Conservation (phyloP, 192 early-diverging fungal species). For the Haplosporangium gracile region DNA sequence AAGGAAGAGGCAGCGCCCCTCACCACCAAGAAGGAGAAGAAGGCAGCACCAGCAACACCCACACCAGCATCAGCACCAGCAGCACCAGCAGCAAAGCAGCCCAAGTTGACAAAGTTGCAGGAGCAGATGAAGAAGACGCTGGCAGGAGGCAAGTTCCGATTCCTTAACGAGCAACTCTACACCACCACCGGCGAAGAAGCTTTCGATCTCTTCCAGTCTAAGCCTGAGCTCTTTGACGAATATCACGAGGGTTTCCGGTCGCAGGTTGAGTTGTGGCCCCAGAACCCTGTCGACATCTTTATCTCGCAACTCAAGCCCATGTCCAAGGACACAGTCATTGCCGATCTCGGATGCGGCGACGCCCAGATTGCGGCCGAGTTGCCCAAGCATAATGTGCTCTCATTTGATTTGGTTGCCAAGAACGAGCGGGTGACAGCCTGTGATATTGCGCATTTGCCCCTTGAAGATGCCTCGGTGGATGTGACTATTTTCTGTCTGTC, state of each 20-base stretch:
- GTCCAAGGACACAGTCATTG: slow-evolving; percentile 73
- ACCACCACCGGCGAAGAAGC: slow-evolving; percentile 84
- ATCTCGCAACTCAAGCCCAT: slow-evolving; percentile 72
- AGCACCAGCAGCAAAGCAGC: slow-evolving; percentile 24
- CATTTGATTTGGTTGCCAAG: slow-evolving; percentile 90
- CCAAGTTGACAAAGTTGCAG: slow-evolving; percentile 70
- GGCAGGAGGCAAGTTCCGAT: slow-evolving; percentile 82
- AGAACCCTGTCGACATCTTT: slow-evolving; percentile 92
- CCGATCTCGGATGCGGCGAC: slow-evolving; percentile 98
- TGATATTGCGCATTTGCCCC: slow-evolving; percentile 91
- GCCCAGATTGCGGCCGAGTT: slow-evolving; percentile 83
- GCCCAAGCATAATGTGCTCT: slow-evolving; percentile 78
- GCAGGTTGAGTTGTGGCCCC: slow-evolving; percentile 93
- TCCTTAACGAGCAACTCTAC: slow-evolving; percentile 97
- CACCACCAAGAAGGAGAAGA: slow-evolving; percentile 17
- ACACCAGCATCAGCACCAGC: slow-evolving; percentile 4
- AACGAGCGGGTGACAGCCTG: slow-evolving; percentile 88
- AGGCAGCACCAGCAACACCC: slow-evolving; percentile 6
- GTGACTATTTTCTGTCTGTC: slow-evolving; percentile 92
- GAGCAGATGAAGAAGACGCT: slow-evolving; percentile 57
- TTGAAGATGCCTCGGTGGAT: slow-evolving; percentile 76
- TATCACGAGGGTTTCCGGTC: slow-evolving; percentile 96
- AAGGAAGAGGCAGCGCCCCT: slow-evolving; percentile 3
- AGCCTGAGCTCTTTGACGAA: slow-evolving; percentile 93
- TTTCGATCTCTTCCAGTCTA: slow-evolving; percentile 80